Conservation (phyloP, 306 rosid genomes). For the Ochetophila trinervis region DNA sequence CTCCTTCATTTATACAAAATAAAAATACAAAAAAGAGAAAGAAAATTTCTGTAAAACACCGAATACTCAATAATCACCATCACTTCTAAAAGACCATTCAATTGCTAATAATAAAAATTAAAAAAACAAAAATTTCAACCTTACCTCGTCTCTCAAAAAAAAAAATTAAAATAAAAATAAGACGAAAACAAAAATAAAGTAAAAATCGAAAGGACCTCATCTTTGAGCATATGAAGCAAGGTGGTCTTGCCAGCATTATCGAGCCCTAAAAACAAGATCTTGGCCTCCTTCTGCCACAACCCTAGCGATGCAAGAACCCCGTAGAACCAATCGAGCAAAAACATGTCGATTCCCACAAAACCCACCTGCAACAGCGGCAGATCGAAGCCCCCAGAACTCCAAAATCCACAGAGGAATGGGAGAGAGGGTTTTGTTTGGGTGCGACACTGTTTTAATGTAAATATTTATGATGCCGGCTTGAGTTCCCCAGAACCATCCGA, state of each 20-base stretch:
- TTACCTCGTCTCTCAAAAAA: background rate
- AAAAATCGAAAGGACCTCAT: conserved; percentile 52
- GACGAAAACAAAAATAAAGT: background rate
- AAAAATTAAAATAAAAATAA: too few relatives aligned
- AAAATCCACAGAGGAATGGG: conserved; percentile 1
- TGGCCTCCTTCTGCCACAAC: conserved; percentile 89
- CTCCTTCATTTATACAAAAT: conserved; percentile 1
- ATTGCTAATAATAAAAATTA: background rate
- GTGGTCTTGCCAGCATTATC: conserved; percentile 92
- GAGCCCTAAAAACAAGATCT: conserved; percentile 87
- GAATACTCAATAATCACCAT: background rate
- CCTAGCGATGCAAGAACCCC: conserved; percentile 90
- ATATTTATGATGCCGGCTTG: background rate
- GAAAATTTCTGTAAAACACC: background rate
- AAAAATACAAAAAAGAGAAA: background rate
- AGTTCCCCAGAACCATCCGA: background rate
- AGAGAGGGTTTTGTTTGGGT: conserved; percentile 8
- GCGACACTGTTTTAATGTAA: background rate
- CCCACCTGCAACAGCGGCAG: conserved; percentile 17
- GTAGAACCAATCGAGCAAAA: conserved; percentile 80
- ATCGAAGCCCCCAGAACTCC: conserved; percentile 36
- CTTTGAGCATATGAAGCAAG: conserved; percentile 90
- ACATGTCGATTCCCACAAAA: conserved; percentile 39
- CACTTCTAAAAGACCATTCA: background rate
- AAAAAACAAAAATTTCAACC: background rate